phyloP scores from a whole-genome alignment of 202 grass and related monocot species.

The Schoenoplectus triqueter region DNA sequence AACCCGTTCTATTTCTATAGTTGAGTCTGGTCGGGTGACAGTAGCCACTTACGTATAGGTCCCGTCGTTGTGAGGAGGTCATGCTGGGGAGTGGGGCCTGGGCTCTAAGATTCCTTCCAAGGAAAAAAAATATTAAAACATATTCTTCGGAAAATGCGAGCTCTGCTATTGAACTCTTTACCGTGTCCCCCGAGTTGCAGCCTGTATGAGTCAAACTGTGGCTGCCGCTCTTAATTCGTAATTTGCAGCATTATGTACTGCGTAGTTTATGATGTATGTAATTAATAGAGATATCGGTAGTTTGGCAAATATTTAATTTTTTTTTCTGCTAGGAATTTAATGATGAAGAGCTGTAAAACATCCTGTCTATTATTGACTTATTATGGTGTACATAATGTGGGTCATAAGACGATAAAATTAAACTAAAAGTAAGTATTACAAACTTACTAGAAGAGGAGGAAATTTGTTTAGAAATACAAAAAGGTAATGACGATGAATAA shows the following conservation, averaged over 20 bases:
- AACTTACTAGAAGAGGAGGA: background rate
- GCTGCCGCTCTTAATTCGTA: too few relatives aligned
- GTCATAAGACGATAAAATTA: too few relatives aligned
- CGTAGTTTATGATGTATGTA: background rate
- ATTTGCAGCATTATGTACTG: background rate
- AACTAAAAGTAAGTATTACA: too few relatives aligned
- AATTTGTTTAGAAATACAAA: background rate
- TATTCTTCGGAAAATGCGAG: background rate
- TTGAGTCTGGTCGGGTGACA: constrained; percentile 6
- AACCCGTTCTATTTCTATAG: background rate
- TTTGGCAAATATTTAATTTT: background rate
- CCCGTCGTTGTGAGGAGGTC: background rate
- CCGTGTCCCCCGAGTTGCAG: background rate
- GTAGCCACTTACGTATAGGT: constrained; percentile 21
- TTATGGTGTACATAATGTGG: too few relatives aligned
- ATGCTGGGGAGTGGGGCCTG: background rate
- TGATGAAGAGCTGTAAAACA: background rate
- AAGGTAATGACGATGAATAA: background rate
- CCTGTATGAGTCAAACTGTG: background rate
- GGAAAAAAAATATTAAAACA: background rate
- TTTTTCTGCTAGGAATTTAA: background rate
- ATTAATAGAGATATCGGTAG: background rate
- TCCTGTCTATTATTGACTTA: background rate
- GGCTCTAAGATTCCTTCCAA: background rate
- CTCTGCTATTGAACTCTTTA: background rate